These are phyloP conservation scores for Penicillium thymicola DNA, from an alignment of 2,329 filamentous ascomycete genomes.

Conservation along the genomic window DNA sequence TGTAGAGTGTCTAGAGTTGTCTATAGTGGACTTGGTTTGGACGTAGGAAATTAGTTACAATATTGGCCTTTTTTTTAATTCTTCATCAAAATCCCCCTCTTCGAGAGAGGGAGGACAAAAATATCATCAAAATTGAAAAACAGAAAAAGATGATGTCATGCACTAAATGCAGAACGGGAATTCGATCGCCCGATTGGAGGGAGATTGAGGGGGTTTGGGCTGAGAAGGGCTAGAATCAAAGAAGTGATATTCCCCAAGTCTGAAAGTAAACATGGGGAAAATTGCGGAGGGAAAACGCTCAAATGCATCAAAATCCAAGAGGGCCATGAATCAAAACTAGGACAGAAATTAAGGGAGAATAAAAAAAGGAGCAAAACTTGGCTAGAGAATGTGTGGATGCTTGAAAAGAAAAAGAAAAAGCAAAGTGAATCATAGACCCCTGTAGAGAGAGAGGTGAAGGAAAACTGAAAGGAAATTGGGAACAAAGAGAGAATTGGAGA, in stretches of 20 bases:
- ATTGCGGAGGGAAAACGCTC: slow-evolving; percentile 22
- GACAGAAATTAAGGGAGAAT: not conserved
- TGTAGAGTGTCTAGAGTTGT: not conserved
- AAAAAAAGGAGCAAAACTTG: not conserved
- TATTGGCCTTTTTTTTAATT: not conserved
- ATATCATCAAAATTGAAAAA: slow-evolving; percentile 14
- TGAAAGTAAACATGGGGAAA: slow-evolving; percentile 4
- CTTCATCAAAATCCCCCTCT: not conserved
- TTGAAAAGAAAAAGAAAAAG: not conserved
- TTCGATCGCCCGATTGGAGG: slow-evolving; percentile 5
- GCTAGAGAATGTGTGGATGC: slow-evolving; percentile 10
- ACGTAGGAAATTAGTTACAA: not conserved
- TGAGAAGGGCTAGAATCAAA: slow-evolving; percentile 20
- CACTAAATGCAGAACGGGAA: slow-evolving; percentile 1
- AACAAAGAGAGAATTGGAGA: not conserved
- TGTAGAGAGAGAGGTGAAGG: slow-evolving; percentile 14
- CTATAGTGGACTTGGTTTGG: not conserved
- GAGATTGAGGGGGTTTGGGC: not conserved
- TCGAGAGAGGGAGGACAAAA: not conserved
- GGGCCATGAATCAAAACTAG: slow-evolving; percentile 11
- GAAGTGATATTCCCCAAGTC: slow-evolving; percentile 9
- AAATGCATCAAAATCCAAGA: slow-evolving; percentile 25
- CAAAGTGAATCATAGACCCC: slow-evolving; percentile 1
- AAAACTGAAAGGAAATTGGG: slow-evolving; percentile 9
- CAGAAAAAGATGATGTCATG: slow-evolving; percentile 18